A percentile compares a stretch with the other conserved stretches of the same genome.
These are phyloP conservation scores for Amorphotheca resinae DNA, from an alignment of 495 filamentous ascomycete genomes.

Conservation along the genomic window DNA sequence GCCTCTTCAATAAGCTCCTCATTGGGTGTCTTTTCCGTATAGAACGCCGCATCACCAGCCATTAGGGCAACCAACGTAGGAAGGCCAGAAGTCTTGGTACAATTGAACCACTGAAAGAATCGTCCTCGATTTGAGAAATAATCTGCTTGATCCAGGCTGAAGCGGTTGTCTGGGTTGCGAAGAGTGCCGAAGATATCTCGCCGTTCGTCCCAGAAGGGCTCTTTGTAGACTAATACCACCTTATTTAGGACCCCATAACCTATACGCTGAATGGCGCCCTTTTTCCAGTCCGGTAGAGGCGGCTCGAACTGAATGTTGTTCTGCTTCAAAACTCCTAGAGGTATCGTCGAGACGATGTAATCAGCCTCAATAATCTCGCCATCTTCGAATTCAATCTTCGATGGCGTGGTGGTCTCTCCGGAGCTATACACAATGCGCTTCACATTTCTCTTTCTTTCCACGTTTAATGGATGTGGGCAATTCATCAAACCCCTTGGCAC, in stretches of 20 bases:
- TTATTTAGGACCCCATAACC: conserved; percentile 96
- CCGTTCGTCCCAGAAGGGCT: conserved; percentile 85
- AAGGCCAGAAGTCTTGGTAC: conserved; percentile 73
- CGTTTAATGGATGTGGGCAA: conserved; percentile 64
- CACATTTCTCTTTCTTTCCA: conserved; percentile 59
- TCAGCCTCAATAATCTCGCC: conserved; percentile 71
- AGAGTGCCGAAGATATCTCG: conserved; percentile 91
- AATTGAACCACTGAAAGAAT: conserved; percentile 97
- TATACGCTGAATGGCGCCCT: conserved; percentile 66
- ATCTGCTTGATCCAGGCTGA: conserved; percentile 39
- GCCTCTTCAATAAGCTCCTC: conserved; percentile 67
- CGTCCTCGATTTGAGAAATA: conserved; percentile 52
- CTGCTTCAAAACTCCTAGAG: conserved; percentile 75
- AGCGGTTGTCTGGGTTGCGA: conserved; percentile 46
- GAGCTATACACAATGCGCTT: conserved; percentile 53
- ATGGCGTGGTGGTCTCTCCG: conserved; percentile 24
- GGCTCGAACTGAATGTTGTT: conserved; percentile 65
- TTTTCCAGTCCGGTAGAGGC: conserved; percentile 75
- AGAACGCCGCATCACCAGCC: conserved; percentile 88
- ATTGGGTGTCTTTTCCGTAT: conserved; percentile 66
- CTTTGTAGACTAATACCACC: conserved; percentile 77
- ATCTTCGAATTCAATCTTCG: conserved; percentile 64
- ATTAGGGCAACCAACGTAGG: conserved; percentile 86
- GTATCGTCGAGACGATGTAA: conserved; percentile 74
- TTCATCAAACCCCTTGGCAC: conserved; percentile 71